A percentile compares a stretch with the other conserved stretches of the same genome.
Conservation (phyloP, 1,284 basidiomycete genomes). For the Leccinum ponderosum region DNA sequence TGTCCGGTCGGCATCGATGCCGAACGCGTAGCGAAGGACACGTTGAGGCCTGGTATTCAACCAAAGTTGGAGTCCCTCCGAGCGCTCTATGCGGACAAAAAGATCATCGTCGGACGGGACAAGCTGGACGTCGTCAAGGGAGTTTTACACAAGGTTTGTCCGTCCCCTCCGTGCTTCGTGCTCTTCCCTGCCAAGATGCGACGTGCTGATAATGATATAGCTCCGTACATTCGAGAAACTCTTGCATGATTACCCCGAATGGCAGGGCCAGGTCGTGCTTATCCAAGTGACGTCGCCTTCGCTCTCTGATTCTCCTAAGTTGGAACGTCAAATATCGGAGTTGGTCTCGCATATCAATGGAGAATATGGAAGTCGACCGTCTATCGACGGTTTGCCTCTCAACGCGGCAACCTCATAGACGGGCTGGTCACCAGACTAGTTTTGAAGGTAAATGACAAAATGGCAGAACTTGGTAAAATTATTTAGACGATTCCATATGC, state of each 20-base stretch:
- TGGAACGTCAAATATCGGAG: constrained; percentile 94
- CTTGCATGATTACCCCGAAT: constrained; percentile 91
- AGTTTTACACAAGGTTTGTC: constrained; percentile 89
- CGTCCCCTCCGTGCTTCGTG: background rate
- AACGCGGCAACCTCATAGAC: no score
- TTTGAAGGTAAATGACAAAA: no score
- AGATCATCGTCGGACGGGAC: constrained; percentile 98
- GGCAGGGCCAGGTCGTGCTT: constrained; percentile 88
- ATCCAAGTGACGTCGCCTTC: constrained; percentile 95
- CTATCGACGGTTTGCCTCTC: no score
- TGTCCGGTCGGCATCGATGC: constrained; percentile 99
- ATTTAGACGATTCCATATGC: no score
- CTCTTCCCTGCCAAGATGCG: background rate
- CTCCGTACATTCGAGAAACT: constrained; percentile 96
- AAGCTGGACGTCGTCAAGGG: constrained; percentile 99
- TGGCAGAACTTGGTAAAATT: no score
- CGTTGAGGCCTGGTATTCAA: constrained; percentile 79
- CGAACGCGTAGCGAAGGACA: constrained; percentile 82
- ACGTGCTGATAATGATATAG: constrained; percentile 37
- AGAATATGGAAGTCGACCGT: constrained; percentile 88
- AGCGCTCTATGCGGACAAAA: constrained; percentile 92
- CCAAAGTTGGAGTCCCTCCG: constrained; percentile 89
- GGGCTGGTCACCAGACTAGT: no score
- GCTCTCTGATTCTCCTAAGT: constrained; percentile 88
- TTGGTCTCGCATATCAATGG: constrained; percentile 97